A percentile compares a stretch with the other conserved stretches of the same genome.
These are phyloP conservation scores for Fragilariopsis cylindrus DNA, from an alignment of 108 stramenopile genomes.

Conservation along the genomic window DNA sequence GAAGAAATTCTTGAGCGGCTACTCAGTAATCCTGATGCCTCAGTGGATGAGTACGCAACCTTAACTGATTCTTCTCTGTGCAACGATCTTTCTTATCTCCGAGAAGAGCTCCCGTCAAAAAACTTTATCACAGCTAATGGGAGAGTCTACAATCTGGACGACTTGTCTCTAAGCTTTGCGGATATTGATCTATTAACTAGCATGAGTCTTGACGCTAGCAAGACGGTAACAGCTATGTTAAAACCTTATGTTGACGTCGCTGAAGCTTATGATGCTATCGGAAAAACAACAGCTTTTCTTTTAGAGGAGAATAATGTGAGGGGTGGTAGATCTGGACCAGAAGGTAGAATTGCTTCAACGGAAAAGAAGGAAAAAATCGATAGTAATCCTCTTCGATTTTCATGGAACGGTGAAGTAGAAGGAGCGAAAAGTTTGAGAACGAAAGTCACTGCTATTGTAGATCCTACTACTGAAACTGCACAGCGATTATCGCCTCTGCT, in stretches of 20 bases:
- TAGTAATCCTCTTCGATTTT: constrained; percentile 57
- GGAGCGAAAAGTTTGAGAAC: constrained; percentile 7
- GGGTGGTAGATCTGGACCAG: constrained; percentile 14
- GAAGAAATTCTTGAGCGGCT: constrained; percentile 14
- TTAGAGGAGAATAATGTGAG: constrained; percentile 4
- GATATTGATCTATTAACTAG: constrained; percentile 69
- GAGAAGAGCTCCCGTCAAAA: constrained; percentile 25
- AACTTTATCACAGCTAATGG: constrained; percentile 63
- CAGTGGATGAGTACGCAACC: not conserved
- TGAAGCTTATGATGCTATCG: constrained; percentile 30
- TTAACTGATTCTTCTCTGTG: constrained; percentile 4
- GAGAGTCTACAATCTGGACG: constrained; percentile 45
- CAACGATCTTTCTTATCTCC: constrained; percentile 21
- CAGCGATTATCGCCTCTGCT: constrained; percentile 87
- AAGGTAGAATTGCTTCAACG: not conserved
- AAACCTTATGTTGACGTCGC: constrained; percentile 29
- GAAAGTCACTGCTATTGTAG: constrained; percentile 74
- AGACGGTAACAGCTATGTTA: constrained; percentile 51
- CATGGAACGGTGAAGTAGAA: constrained; percentile 51
- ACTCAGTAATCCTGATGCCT: constrained; percentile 7
- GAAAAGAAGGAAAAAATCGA: constrained; percentile 29
- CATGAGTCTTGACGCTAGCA: constrained; percentile 42
- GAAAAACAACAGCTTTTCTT: constrained; percentile 39
- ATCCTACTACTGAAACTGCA: constrained; percentile 87
- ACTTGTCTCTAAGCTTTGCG: constrained; percentile 30